Evolutionary conservation across 805 yeast species (phyloP), one percentile per base, ranked within the genome.

Genomic region (Pichia manshurica): DNA sequence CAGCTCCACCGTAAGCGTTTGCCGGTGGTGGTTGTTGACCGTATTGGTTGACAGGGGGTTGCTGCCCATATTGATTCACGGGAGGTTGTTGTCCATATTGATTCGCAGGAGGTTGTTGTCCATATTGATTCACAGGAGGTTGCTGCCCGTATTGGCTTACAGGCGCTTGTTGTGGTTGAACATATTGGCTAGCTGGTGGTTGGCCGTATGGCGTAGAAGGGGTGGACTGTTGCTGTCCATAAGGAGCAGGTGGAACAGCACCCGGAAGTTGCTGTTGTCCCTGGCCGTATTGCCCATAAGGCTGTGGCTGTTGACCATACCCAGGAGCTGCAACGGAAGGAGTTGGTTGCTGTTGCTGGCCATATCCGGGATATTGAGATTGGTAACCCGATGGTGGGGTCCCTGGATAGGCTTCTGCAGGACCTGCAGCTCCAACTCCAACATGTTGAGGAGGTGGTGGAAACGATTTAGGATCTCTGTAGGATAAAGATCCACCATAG

Each of bases 361-460:
- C 42, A 35, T 41, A 33, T 17, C 13, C 12, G 12, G 20, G 20
- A 36, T 36, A 36, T 20, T 36, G 39, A 20, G 50, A 12, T 21
- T 41, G 46, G 31, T 36, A 16, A 23, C 44, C 45, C 17, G 16
- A 6, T 7, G n/a, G 28, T 13, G 58, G 44, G 3, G 25, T 37
- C 1, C 59, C 60, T 2, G 53, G 50, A 9, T 54, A 48, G 1
- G 64, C 23, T 5, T 52, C 39, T 6, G 52, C 45, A 2, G 28
- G 39, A n/a, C 53, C 48, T n/a, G 34, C 42, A 3, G 21, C 31
- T 9, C 45, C 46, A 10, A 42, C 53, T 8, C 45, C 46, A 12
- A 44, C 53, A 46, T 53, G 55, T 22, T 48, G 52, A 22, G 56
- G 57, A 7, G 52, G 58, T 3, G 53, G 47, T 36, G 56, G 61